Evolutionary conservation across 305 asterid species (phyloP).

Genomic region (Stenogyne calaminthoides): DNA sequence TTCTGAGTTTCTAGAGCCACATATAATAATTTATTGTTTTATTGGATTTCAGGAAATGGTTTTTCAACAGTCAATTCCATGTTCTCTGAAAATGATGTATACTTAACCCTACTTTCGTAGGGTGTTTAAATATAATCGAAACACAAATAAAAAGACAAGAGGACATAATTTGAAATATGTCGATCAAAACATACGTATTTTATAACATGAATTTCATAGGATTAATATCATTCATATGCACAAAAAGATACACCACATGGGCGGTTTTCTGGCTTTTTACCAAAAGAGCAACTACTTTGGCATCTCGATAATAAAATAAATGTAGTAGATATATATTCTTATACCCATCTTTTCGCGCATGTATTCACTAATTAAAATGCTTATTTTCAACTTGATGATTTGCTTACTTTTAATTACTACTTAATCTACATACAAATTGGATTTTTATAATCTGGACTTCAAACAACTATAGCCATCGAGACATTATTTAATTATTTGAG

Average conservation of each 20-base stretch:
- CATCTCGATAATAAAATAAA: constrained; percentile 25
- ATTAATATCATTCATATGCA: background rate
- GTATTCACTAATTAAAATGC: background rate
- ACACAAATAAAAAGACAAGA: background rate
- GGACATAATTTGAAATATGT: background rate
- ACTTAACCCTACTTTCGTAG: too few relatives aligned
- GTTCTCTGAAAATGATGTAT: too few relatives aligned
- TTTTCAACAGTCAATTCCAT: too few relatives aligned
- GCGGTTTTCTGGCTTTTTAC: background rate
- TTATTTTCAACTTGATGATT: constrained; percentile 19
- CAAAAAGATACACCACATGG: background rate
- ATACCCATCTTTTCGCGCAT: background rate
- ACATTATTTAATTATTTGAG: background rate
- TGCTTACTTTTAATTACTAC: background rate
- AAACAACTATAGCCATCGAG: background rate
- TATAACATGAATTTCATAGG: background rate
- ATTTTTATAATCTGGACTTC: background rate
- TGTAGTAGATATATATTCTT: constrained; percentile 15
- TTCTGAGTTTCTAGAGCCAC: too few relatives aligned
- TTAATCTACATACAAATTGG: background rate
- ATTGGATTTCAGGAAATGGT: too few relatives aligned
- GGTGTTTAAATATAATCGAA: too few relatives aligned
- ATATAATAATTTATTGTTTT: too few relatives aligned
- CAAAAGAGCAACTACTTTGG: constrained; percentile 15
- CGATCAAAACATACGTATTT: background rate